Conservation (phyloP, 176 grass and related monocot genomes). For the Panicum miliaceum region DNA sequence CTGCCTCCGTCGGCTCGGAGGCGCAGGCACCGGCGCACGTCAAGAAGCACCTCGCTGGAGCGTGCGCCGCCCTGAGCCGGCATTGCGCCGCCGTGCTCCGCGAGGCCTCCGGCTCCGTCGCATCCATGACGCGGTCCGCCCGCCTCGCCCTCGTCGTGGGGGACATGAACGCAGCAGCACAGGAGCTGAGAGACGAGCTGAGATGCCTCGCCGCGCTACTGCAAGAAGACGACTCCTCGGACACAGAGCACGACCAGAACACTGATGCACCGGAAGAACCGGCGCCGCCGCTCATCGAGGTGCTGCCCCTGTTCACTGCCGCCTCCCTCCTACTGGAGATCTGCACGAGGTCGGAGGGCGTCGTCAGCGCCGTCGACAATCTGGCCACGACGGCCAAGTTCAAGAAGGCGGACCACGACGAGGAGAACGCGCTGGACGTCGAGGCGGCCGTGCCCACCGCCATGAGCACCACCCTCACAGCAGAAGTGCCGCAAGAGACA, state of each 20-base stretch:
- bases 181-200: slow-evolving; percentile 59
- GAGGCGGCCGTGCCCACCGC: slow-evolving; percentile 11
- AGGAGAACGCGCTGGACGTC: not conserved
- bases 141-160: slow-evolving; percentile 43
- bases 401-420: slow-evolving; percentile 23
- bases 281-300: slow-evolving; percentile 33
- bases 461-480: not conserved
- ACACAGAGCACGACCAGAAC: slow-evolving; percentile 3
- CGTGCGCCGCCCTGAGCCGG: slow-evolving; percentile 36
- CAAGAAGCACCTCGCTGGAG: slow-evolving; percentile 47
- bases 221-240: slow-evolving; percentile 1
- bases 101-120: slow-evolving; percentile 55
- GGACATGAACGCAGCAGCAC: slow-evolving; percentile 53
- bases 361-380: slow-evolving; percentile 33
- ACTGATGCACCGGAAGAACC: no score
- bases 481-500: not conserved
- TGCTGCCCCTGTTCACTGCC: slow-evolving; percentile 41
- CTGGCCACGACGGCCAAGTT: slow-evolving; percentile 41
- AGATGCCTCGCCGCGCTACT: slow-evolving; percentile 34
- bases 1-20: slow-evolving; percentile 39
- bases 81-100: slow-evolving; percentile 56
- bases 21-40: slow-evolving; percentile 31
- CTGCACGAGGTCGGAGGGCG: slow-evolving; percentile 39
- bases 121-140: slow-evolving; percentile 45
- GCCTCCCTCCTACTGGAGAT: slow-evolving; percentile 51